Conservation (phyloP, 2,329 filamentous ascomycete genomes). For the Scytalidium sp. region DNA sequence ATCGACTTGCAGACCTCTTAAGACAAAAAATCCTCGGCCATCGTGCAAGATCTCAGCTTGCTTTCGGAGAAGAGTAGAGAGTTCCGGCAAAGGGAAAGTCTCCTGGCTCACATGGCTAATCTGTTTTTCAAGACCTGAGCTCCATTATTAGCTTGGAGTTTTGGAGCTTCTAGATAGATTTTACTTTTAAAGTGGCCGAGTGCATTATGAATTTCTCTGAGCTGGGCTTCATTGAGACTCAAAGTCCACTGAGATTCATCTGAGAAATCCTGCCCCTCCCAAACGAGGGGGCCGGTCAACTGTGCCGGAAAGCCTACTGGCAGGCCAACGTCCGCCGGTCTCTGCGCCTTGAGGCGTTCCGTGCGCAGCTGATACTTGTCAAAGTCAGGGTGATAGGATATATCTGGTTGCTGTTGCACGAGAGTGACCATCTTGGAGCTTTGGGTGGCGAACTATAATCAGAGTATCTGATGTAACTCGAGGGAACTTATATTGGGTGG, state of each 20-base stretch:
- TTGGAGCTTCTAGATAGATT: background rate
- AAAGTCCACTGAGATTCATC: constrained; percentile 46
- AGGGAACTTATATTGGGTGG: background rate
- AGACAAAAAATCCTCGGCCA: constrained; percentile 41
- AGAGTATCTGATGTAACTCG: background rate
- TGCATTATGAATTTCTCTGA: constrained; percentile 46
- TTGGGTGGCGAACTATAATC: background rate
- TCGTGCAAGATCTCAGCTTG: constrained; percentile 33
- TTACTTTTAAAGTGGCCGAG: constrained; percentile 35
- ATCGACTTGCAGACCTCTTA: constrained; percentile 44
- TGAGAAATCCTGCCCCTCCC: constrained; percentile 2
- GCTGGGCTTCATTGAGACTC: constrained; percentile 40
- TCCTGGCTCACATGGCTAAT: constrained; percentile 42
- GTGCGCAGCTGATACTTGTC: constrained; percentile 50
- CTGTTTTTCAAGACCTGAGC: constrained; percentile 13
- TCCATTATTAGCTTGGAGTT: background rate
- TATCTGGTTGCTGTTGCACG: constrained; percentile 47
- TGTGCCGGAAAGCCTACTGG: background rate
- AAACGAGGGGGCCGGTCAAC: constrained; percentile 1
- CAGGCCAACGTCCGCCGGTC: constrained; percentile 32
- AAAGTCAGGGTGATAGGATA: constrained; percentile 51
- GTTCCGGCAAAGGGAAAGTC: constrained; percentile 37
- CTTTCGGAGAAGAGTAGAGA: constrained; percentile 28
- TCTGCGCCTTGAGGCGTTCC: constrained; percentile 40
- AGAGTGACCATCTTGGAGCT: background rate